Conservation (phyloP, 2,329 filamentous ascomycete genomes). For the Lachnellula arida region DNA sequence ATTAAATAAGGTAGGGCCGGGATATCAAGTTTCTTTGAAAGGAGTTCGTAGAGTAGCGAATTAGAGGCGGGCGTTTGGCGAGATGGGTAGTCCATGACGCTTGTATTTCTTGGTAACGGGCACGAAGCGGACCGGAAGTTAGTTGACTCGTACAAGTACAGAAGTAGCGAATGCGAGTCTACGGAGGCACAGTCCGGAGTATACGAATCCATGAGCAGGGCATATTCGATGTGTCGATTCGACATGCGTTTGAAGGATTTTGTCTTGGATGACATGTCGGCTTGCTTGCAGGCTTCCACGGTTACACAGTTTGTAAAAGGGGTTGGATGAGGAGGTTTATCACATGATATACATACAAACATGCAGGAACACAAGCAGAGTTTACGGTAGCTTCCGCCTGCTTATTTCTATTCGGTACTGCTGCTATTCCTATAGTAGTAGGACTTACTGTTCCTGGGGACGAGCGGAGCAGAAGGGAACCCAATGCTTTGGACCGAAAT, state of each 20-base stretch:
- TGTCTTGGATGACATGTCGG: background rate
- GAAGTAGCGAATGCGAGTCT: background rate
- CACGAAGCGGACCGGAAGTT: background rate
- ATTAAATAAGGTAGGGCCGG: too few relatives aligned
- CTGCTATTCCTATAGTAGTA: too few relatives aligned
- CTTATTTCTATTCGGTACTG: background rate
- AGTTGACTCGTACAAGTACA: background rate
- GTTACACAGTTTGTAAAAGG: background rate
- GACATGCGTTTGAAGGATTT: background rate
- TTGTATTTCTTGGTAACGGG: background rate
- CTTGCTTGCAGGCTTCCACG: background rate
- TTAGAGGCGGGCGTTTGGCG: background rate
- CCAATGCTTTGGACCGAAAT: background rate
- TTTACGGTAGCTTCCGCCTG: background rate
- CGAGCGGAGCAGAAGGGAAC: background rate
- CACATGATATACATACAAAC: background rate
- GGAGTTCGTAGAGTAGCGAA: background rate
- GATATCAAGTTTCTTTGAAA: too few relatives aligned
- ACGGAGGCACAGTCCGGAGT: too few relatives aligned
- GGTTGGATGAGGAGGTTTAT: background rate
- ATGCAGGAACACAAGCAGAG: background rate
- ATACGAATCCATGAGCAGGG: too few relatives aligned
- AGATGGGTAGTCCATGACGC: background rate
- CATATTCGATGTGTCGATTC: background rate
- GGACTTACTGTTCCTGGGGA: too few relatives aligned